Conservation (phyloP, 805 yeast genomes). For the Pichia manshurica region DNA sequence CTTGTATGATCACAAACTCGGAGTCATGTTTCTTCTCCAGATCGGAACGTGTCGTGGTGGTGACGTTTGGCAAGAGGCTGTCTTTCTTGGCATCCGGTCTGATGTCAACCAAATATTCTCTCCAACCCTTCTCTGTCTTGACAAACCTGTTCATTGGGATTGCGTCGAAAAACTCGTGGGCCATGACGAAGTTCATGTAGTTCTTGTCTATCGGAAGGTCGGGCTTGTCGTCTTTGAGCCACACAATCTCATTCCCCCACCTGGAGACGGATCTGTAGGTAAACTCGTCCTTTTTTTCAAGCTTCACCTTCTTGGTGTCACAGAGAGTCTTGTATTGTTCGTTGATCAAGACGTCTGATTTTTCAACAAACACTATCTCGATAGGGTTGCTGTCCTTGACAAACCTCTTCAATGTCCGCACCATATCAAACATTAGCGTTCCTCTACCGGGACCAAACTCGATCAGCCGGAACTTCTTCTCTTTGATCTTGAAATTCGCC, state of each 20-base stretch:
- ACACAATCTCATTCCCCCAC: constrained; percentile 49
- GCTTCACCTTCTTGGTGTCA: constrained; percentile 19
- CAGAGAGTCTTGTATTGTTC: constrained; percentile 52
- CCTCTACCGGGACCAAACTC: constrained; percentile 89
- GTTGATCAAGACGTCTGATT: constrained; percentile 56
- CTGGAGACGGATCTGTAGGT: constrained; percentile 35
- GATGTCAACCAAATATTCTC: constrained; percentile 68
- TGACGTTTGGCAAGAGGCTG: constrained; percentile 19
- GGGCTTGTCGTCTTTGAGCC: constrained; percentile 51
- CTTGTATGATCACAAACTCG: constrained; percentile 50
- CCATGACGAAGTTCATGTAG: constrained; percentile 56
- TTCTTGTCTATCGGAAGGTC: constrained; percentile 32
- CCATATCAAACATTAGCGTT: constrained; percentile 63
- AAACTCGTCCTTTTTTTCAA: constrained; percentile 30
- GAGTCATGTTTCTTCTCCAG: constrained; percentile 10
- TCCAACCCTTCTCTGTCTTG: constrained; percentile 65
- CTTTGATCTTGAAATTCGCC: constrained; percentile 20
- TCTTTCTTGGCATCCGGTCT: constrained; percentile 15
- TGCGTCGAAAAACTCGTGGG: constrained; percentile 88
- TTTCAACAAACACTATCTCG: constrained; percentile 59
- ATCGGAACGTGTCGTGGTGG: constrained; percentile 12
- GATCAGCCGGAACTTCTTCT: constrained; percentile 42
- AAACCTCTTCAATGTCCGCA: constrained; percentile 43
- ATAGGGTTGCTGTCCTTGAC: constrained; percentile 30
- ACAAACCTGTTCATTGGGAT: constrained; percentile 69